Evolutionary conservation across 176 grass and related monocot species (phyloP).

Genomic region (Canna indica): DNA sequence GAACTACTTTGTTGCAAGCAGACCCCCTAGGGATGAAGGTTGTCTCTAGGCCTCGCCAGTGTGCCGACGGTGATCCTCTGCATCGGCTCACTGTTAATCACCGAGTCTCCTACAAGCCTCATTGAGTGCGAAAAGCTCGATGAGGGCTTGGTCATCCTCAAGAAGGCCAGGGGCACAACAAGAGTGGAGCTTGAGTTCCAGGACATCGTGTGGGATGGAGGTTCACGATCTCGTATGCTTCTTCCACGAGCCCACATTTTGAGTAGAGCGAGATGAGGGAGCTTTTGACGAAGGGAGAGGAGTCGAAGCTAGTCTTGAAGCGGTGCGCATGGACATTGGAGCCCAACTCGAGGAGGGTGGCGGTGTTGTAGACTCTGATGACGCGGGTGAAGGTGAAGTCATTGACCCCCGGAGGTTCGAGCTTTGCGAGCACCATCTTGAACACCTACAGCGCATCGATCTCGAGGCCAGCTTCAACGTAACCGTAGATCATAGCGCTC

Average conservation of each 20-base stretch:
- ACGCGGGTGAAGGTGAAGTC: constrained; percentile 74
- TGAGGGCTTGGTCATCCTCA: too few species aligned
- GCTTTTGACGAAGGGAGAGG: constrained; percentile 70
- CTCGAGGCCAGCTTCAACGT: constrained; percentile 43
- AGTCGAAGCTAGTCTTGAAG: constrained; percentile 49
- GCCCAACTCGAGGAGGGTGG: constrained; percentile 58
- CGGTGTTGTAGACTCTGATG: constrained; percentile 50
- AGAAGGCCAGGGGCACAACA: too few species aligned
- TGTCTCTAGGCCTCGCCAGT: too few species aligned
- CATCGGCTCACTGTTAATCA: too few species aligned
- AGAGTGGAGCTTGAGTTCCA: too few species aligned
- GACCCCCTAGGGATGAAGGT: too few species aligned
- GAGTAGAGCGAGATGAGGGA: constrained; percentile 75
- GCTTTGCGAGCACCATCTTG: constrained; percentile 41
- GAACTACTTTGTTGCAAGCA: too few species aligned
- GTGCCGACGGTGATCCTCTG: too few species aligned
- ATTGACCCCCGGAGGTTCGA: constrained; percentile 34
- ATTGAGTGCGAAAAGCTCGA: too few species aligned
- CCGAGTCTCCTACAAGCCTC: too few species aligned
- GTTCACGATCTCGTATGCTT: constrained; percentile 60
- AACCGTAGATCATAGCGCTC: constrained; percentile 65
- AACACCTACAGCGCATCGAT: constrained; percentile 34
- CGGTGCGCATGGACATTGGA: constrained; percentile 56
- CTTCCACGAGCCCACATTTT: constrained; percentile 68
- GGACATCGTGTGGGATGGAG: too few species aligned